These are phyloP conservation scores for Cystofilobasidium ferigula DNA, from an alignment of 768 basidiomycete genomes.

Conservation along the genomic window DNA sequence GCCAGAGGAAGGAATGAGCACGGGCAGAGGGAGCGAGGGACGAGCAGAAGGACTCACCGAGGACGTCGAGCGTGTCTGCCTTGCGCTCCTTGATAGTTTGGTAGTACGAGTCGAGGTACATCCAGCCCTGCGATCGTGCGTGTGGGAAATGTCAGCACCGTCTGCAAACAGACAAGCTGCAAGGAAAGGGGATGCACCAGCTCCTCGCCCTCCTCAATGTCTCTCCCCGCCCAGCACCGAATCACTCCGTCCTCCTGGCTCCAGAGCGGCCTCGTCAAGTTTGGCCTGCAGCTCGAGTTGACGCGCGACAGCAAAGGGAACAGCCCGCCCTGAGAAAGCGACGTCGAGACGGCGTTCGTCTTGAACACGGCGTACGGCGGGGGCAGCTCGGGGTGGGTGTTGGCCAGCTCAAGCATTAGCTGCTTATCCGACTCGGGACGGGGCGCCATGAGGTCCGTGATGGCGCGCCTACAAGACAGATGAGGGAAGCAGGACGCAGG, in stretches of 20 bases:
- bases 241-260: conserved; percentile 5
- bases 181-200: neutral
- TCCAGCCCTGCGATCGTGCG: conserved; percentile 23
- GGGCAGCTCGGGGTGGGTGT: conserved; percentile 20
- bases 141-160: too few relatives aligned
- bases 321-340: conserved; percentile 11
- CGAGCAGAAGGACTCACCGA: conserved; percentile 1
- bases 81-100: conserved; percentile 4
- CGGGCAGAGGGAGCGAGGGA: neutral
- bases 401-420: conserved; percentile 17
- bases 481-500: neutral
- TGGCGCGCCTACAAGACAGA: conserved; percentile 8
- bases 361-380: conserved; percentile 20
- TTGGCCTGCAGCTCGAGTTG: conserved; percentile 23
- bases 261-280: conserved; percentile 21
- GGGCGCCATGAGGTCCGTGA: conserved; percentile 13
- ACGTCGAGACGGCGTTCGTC: conserved; percentile 21
- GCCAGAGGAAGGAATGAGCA: neutral
- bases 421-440: conserved; percentile 16
- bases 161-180: neutral
- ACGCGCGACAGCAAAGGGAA: conserved; percentile 18
- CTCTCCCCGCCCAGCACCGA: conserved; percentile 9
- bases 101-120: conserved; percentile 23
- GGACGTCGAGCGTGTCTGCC: conserved; percentile 14
- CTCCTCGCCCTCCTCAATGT: conserved; percentile 22